Percentiles rank a stretch among this genome's conserved stretches.
phyloP scores from a whole-genome alignment of 306 rosid species.

The Crataegus laevigata region DNA sequence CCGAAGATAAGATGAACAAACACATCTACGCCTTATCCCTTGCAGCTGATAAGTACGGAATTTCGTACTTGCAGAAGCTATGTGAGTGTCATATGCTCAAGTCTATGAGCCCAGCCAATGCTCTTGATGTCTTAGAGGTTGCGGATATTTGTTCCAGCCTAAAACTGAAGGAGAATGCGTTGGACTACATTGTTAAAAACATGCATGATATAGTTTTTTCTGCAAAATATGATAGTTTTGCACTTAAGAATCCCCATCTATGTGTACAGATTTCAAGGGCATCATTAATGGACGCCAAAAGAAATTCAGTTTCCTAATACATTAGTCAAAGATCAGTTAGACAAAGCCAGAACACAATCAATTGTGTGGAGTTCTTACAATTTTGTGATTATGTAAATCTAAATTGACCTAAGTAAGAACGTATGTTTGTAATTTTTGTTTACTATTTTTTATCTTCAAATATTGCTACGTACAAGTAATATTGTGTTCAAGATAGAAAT shows the following conservation, averaged over 20 bases:
- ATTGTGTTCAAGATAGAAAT: no score
- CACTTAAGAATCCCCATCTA: constrained; percentile 59
- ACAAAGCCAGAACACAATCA: no score
- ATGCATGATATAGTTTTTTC: constrained; percentile 42
- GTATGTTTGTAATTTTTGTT: no score
- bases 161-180: constrained; percentile 40
- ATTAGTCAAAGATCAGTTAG: no score
- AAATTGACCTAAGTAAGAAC: no score
- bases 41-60: constrained; percentile 76
- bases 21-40: constrained; percentile 50
- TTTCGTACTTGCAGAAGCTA: constrained; percentile 44
- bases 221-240: constrained; percentile 48
- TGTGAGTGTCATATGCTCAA: constrained; percentile 49
- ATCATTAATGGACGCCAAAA: constrained; percentile 31
- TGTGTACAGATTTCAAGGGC: constrained; percentile 62
- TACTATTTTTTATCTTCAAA: no score
- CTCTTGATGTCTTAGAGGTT: constrained; percentile 52
- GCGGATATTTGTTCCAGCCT: constrained; percentile 52
- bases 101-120: constrained; percentile 38
- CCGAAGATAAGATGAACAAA: constrained; percentile 38
- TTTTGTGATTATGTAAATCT: no score
- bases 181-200: constrained; percentile 50
- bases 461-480: no score
- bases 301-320: not conserved
- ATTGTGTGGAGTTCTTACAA: no score